These are phyloP conservation scores for Jacaranda copaia DNA, from an alignment of 257 asterid species.

Conservation along the genomic window DNA sequence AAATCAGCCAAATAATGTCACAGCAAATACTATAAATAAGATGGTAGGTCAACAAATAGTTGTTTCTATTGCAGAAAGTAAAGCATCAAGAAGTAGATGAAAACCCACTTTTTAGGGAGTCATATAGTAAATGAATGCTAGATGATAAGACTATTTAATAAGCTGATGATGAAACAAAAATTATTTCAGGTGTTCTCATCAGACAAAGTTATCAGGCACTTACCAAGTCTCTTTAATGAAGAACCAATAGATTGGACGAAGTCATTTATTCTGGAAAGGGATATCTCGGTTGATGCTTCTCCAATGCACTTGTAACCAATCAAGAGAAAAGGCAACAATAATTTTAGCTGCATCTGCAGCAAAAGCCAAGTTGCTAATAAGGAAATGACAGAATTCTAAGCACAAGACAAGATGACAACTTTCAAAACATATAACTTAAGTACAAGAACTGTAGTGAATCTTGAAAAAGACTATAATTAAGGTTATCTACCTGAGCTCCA, in stretches of 20 bases:
- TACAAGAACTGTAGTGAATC: constrained; percentile 10
- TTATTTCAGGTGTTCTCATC: constrained; percentile 1
- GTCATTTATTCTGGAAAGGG: constrained; percentile 64
- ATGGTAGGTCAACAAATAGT: constrained; percentile 3
- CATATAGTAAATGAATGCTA: neutral
- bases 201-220: constrained; percentile 42
- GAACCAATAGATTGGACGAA: constrained; percentile 69
- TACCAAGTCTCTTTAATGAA: constrained; percentile 60
- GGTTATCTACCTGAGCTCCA: constrained; percentile 64
- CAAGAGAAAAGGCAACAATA: constrained; percentile 67
- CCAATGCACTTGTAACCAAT: constrained; percentile 87
- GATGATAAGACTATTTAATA: neutral
- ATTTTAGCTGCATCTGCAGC: constrained; percentile 81
- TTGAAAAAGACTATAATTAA: neutral
- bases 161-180: constrained; percentile 9
- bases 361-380: constrained; percentile 25
- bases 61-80: neutral
- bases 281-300: constrained; percentile 70
- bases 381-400: constrained; percentile 33
- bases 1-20: neutral
- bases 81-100: constrained; percentile 8
- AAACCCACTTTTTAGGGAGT: neutral
- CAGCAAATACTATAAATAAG: neutral
- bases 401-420: constrained; percentile 24
- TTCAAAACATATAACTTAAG: constrained; percentile 1